Base-by-base conservation (phyloP, 2,329 filamentous ascomycete genomes). In the Leptographium flavum region DNA sequence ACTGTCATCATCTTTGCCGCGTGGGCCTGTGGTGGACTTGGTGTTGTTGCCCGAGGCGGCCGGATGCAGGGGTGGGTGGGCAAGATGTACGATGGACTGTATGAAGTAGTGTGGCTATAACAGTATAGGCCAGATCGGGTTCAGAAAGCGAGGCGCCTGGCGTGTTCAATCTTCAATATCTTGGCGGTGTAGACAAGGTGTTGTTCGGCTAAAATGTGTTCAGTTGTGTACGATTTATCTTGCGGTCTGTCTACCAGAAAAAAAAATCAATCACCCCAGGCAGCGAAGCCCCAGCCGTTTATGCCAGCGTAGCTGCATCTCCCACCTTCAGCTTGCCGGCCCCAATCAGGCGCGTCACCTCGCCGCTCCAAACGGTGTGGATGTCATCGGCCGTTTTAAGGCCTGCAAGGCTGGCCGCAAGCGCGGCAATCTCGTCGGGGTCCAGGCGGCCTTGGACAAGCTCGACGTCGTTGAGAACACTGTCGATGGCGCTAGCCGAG, bases 301-400 rank as follows among this genome's bases (percentile, higher is more conserved):
- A 70, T 45, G 55, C 62, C 49, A 86, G 59, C 19, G 67, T 67
- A 73, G 92, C 94, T 55, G 76, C 67, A 51, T 95, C 90, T 36
- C 79, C 81, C 19, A 83, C 83, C 71, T 90, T 88, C 48, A 92
- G 67, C 75, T 93, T 94, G 53, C 88, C 87, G 53, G 81, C 84
- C 40, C 66, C 79, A 49, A 92, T 73, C 31, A 96, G 75, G 52
- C 81, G 75, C 71, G 83, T 77, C 45, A 82, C 79, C 71, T 95
- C 85, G 38, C 71, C 81, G 52, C 67, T 68, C 76, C 88, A 96
- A 45, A 87, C 79, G 45, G 66, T 67, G 77, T 93, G 95, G 64
- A 98, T 90, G 62, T 87, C 85, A 52, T 75, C 78, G 19, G 79
- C 79, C 50, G 90, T 79, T 63, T 85, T 93, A 56, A 86, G 73